A percentile compares a stretch with the other conserved stretches of the same genome.
These are phyloP conservation scores for Collybiopsis confluens DNA, from an alignment of 768 basidiomycete species.

Conservation along the genomic window DNA sequence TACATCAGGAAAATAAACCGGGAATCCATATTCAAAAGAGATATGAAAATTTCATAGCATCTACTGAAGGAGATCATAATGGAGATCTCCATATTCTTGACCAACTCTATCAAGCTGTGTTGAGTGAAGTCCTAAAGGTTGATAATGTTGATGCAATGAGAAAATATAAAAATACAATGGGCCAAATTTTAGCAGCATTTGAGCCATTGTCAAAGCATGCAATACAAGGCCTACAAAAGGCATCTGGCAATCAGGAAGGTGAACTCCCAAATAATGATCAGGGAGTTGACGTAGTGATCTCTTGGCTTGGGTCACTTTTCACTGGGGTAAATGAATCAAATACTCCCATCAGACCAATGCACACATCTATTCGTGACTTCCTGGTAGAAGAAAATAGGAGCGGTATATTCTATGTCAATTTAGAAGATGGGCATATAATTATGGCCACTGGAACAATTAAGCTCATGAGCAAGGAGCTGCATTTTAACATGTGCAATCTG, in stretches of 20 bases:
- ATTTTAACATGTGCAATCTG: conserved; percentile 1
- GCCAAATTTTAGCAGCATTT: not conserved
- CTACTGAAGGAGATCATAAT: not conserved
- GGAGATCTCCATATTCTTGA: not conserved
- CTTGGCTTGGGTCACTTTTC: conserved; percentile 1
- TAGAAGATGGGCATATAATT: not conserved
- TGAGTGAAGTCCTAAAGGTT: not conserved
- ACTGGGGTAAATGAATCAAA: not conserved
- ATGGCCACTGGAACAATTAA: not conserved
- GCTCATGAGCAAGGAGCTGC: not conserved
- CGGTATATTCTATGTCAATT: not conserved
- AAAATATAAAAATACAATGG: not conserved
- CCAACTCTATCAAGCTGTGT: not conserved
- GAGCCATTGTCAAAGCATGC: not conserved
- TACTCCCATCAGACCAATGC: not conserved
- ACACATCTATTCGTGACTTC: conserved; percentile 1
- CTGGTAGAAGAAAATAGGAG: not conserved
- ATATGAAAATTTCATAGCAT: not conserved
- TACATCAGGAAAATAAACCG: not conserved
- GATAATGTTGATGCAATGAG: not conserved
- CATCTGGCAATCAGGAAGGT: no score
- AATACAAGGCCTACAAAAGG: not conserved
- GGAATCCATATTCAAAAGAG: not conserved
- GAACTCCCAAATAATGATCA: no score
- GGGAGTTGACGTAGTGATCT: no score